Evolutionary conservation across 352 stramenopile species (phyloP), one percentile per base, ranked within the genome.

Genomic region (Globisporangium uncinulatum): DNA sequence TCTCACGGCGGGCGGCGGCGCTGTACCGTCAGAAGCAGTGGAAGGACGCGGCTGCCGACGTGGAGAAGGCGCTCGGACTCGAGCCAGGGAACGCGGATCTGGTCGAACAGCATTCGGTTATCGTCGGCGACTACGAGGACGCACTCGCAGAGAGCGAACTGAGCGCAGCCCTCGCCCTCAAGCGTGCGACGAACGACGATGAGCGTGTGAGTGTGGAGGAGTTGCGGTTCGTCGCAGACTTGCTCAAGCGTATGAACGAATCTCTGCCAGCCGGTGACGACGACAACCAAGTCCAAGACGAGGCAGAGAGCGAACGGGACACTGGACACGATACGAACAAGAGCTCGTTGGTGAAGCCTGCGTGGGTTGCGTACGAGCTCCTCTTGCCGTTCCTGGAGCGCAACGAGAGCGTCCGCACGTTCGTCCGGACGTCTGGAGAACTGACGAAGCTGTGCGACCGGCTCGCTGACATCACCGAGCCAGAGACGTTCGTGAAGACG

Each of bases 41-140:
- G 29, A 60, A 75, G 8, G 56, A 80, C 49, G 79, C 83, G 6
- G 79, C 76, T 0, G 54, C 66, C 10, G 76, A 89, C 29, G 86
- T 90, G 70, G 59, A 66, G 29, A 72, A 68, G 20, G 83, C 78
- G 3, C 47, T 86, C 24, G 32, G 19, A 3, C 45, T 89, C 2
- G 73, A 83, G 5, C 50, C 62, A n/a, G 61, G 65, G 10, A 92
- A 92, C 41, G 45, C 58, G 20, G 83, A 92, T 41, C 59, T 92
- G 10, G 54, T 76, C 6, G 79, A 90, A 45, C 83, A 92, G 58
- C 73, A 88, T 53, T 86, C 81, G 6, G 72, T 82, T 44, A 76
- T 92, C 21, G 79, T 87, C 47, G 83, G 78, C 0, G 79, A 90
- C 55, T 90, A 80, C 32, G 76, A 90, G 52, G 79, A 92, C 51